Evolutionary conservation across 2,329 filamentous ascomycete species (phyloP).

Genomic region (Alternaria solani): DNA sequence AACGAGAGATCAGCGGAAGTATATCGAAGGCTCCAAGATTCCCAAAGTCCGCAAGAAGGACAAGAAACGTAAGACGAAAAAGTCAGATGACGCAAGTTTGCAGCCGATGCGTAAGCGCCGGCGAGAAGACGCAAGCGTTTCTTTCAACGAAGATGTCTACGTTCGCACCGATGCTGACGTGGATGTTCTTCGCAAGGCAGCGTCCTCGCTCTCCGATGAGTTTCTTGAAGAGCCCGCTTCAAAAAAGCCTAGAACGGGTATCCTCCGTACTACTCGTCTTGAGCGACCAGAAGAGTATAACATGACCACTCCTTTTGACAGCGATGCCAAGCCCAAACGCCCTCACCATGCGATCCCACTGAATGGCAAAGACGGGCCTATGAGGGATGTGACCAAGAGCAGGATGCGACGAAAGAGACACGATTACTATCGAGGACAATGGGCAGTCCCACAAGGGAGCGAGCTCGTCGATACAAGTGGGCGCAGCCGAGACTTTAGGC

Average conservation of each 20-base stretch:
- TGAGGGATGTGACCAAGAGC: neutral
- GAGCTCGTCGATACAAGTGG: neutral
- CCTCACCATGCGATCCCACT: conserved; percentile 1
- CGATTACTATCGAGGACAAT: neutral
- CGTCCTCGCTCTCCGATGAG: neutral
- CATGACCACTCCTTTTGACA: neutral
- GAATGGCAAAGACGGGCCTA: neutral
- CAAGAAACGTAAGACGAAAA: neutral
- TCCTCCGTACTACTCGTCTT: neutral
- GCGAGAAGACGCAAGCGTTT: conserved; percentile 1
- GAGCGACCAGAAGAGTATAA: neutral
- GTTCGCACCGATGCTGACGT: conserved; percentile 15
- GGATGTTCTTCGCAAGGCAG: conserved; percentile 13
- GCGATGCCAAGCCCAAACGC: neutral
- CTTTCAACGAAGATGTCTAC: conserved; percentile 6
- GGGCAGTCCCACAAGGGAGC: neutral
- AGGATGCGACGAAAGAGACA: neutral
- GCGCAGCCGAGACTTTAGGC: neutral
- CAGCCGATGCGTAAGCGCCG: conserved; percentile 13
- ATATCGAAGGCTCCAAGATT: neutral
- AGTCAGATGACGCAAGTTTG: neutral
- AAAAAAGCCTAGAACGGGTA: neutral
- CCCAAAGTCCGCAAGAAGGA: neutral
- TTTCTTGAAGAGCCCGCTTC: neutral
- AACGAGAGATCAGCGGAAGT: neutral